Conservation (phyloP, 1,139 yeast genomes). For the Waltiozyma solani region DNA sequence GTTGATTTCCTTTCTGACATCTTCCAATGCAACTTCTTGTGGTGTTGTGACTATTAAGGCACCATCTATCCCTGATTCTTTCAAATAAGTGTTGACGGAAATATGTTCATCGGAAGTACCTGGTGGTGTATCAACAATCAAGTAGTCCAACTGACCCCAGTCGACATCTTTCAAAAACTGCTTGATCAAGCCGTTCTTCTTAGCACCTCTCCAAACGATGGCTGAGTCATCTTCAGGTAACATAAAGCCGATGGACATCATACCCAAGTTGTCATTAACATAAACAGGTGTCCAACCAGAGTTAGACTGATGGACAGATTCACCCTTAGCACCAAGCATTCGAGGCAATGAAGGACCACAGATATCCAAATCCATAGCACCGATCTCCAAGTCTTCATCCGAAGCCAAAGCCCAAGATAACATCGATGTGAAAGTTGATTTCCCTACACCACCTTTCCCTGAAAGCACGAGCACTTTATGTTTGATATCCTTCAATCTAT, state of each 20-base stretch:
- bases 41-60: slow-evolving; percentile 95
- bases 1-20: slow-evolving; percentile 92
- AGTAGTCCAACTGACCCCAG: slow-evolving; percentile 90
- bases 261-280: slow-evolving; percentile 87
- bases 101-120: slow-evolving; percentile 98
- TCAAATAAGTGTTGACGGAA: slow-evolving; percentile 78
- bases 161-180: slow-evolving; percentile 92
- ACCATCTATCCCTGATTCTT: slow-evolving; percentile 90
- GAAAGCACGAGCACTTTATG: slow-evolving; percentile 83
- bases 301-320: slow-evolving; percentile 78
- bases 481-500: slow-evolving; percentile 53
- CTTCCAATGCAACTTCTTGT: slow-evolving; percentile 91
- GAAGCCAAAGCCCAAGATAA: slow-evolving; percentile 93
- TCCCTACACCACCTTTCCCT: slow-evolving; percentile 98
- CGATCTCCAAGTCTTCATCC: slow-evolving; percentile 79
- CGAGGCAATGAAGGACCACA: slow-evolving; percentile 96
- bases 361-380: slow-evolving; percentile 94
- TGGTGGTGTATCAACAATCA: slow-evolving; percentile 95
- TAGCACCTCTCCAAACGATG: slow-evolving; percentile 94
- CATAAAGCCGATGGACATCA: slow-evolving; percentile 95
- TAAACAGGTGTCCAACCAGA: slow-evolving; percentile 97
- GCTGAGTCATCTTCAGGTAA: slow-evolving; percentile 92
- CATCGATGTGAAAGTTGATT: slow-evolving; percentile 92
- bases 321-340: slow-evolving; percentile 90
- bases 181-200: slow-evolving; percentile 86